Percentiles rank a stretch among this genome's conserved stretches.
Conservation (phyloP, 345 rosid species). For the Excoecaria cochinchinensis region DNA sequence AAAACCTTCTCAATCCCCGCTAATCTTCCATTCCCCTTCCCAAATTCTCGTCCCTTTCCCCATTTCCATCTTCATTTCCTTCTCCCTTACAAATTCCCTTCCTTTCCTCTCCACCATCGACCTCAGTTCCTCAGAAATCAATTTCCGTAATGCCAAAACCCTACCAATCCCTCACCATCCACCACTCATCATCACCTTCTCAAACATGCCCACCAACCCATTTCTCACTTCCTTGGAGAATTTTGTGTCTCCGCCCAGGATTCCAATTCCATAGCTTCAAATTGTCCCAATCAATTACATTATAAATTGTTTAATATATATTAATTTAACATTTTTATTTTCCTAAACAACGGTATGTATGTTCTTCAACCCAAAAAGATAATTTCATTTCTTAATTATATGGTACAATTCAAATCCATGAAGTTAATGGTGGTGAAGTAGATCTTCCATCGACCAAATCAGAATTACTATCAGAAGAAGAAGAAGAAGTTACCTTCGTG, state of each 20-base stretch:
- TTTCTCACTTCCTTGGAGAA: conserved; percentile 49
- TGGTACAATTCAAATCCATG: too few relatives aligned
- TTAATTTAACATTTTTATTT: too few relatives aligned
- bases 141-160: conserved; percentile 19
- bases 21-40: conserved; percentile 13
- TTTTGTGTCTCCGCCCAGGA: conserved; percentile 52
- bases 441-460: too few relatives aligned
- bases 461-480: too few relatives aligned
- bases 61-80: conserved; percentile 9
- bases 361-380: too few relatives aligned
- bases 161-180: conserved; percentile 9
- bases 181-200: conserved; percentile 7
- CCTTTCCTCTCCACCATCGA: conserved; percentile 9
- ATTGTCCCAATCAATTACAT: conserved; percentile 58
- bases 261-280: conserved; percentile 43
- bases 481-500: too few relatives aligned
- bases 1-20: conserved; percentile 27
- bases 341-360: too few relatives aligned
- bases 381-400: too few relatives aligned
- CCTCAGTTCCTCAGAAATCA: conserved; percentile 5
- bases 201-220: conserved; percentile 47
- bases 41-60: background rate
- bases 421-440: too few relatives aligned
- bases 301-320: too few relatives aligned
- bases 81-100: conserved; percentile 8